Percentiles rank a stretch among this genome's conserved stretches.
These are phyloP conservation scores for Metarhizium humberi DNA, from an alignment of 2,329 filamentous ascomycete species.

Conservation along the genomic window DNA sequence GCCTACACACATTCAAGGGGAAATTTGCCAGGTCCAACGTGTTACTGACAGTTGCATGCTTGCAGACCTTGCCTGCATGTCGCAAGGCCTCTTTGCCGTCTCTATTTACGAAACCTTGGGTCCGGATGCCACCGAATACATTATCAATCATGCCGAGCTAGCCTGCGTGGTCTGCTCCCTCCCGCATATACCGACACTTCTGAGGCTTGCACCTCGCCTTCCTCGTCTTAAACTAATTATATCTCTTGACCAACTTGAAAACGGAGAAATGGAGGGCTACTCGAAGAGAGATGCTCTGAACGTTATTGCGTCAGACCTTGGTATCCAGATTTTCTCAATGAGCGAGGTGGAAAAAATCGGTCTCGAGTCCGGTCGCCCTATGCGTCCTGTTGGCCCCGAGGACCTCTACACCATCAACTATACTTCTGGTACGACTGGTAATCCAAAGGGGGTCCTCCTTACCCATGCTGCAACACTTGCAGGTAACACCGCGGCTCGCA, in stretches of 20 bases:
- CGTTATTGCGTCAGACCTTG: slow-evolving; percentile 61
- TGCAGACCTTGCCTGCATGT: slow-evolving; percentile 73
- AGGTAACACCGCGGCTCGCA: slow-evolving; percentile 54
- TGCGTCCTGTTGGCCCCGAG: slow-evolving; percentile 61
- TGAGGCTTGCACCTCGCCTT: slow-evolving; percentile 68
- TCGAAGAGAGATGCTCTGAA: slow-evolving; percentile 74
- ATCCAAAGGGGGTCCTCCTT: slow-evolving; percentile 74
- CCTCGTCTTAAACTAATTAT: slow-evolving; percentile 81
- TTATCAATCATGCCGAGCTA: slow-evolving; percentile 82
- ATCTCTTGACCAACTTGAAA: slow-evolving; percentile 72
- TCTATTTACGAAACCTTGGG: slow-evolving; percentile 95
- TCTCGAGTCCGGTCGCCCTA: slow-evolving; percentile 55
- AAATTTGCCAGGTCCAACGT: neutral
- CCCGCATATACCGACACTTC: slow-evolving; percentile 68
- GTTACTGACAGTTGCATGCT: neutral
- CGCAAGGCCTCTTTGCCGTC: slow-evolving; percentile 79
- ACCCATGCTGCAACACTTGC: slow-evolving; percentile 75
- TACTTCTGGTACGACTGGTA: slow-evolving; percentile 75
- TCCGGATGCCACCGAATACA: slow-evolving; percentile 84
- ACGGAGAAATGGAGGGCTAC: slow-evolving; percentile 64
- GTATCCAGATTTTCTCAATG: slow-evolving; percentile 71
- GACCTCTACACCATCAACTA: slow-evolving; percentile 88
- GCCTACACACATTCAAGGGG: slow-evolving; percentile 7
- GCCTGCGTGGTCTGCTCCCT: slow-evolving; percentile 69
- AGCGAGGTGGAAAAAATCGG: slow-evolving; percentile 74